Percentiles rank a stretch among this genome's conserved stretches.
Evolutionary conservation across 2,329 filamentous ascomycete genomes (phyloP).

Genomic region (Pseudogymnoascus sp.): DNA sequence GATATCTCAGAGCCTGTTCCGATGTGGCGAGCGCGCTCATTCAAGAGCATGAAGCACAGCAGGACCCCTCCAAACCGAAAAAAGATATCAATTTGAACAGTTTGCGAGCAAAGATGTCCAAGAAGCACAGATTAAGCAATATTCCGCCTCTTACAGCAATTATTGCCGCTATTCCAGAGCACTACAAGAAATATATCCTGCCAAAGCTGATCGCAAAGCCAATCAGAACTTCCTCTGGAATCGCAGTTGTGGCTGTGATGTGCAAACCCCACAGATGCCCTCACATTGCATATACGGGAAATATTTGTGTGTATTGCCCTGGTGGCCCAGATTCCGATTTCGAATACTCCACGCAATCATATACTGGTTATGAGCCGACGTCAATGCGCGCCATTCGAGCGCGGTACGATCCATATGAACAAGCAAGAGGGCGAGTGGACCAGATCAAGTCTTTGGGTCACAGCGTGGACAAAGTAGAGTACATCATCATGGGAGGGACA

Average conservation of each 20-base stretch:
- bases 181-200: slow-evolving; percentile 98
- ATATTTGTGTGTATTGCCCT: slow-evolving; percentile 98
- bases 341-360: slow-evolving; percentile 97
- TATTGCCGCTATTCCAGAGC: slow-evolving; percentile 96
- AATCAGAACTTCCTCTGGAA: slow-evolving; percentile 90
- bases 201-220: slow-evolving; percentile 96
- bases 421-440: slow-evolving; percentile 89
- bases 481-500: slow-evolving; percentile 99
- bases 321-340: slow-evolving; percentile 97
- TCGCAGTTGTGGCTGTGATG: slow-evolving; percentile 98
- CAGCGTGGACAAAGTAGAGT: slow-evolving; percentile 98
- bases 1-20: slow-evolving; percentile 87
- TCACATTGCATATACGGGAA: slow-evolving; percentile 96
- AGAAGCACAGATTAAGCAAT: slow-evolving; percentile 82
- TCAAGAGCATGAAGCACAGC: slow-evolving; percentile 80
- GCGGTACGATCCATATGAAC: slow-evolving; percentile 95
- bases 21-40: slow-evolving; percentile 92
- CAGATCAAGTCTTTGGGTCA: slow-evolving; percentile 94
- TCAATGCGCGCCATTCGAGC: slow-evolving; percentile 97
- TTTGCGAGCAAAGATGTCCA: slow-evolving; percentile 76
- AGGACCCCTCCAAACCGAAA: slow-evolving; percentile 61
- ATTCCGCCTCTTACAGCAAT: slow-evolving; percentile 93
- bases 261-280: slow-evolving; percentile 97
- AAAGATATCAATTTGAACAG: slow-evolving; percentile 91
- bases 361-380: slow-evolving; percentile 96